Percentiles rank a stretch among this genome's conserved stretches.
Conservation (phyloP, 441 rosid species). For the Capsella rubella region DNA sequence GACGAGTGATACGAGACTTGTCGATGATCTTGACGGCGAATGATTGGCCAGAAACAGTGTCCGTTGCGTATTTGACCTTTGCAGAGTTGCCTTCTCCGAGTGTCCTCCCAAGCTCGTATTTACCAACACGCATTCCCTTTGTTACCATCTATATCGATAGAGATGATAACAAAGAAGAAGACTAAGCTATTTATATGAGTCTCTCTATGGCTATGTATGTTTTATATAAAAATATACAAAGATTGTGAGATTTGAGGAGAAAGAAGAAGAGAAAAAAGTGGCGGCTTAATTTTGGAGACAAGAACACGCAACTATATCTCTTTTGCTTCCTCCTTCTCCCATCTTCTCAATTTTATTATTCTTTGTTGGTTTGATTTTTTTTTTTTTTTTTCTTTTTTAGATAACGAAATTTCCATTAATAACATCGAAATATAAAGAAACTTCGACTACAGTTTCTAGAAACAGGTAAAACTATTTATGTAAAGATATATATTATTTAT, state of each 20-base stretch:
- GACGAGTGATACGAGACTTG: slow-evolving; percentile 66
- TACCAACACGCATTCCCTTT: slow-evolving; percentile 80
- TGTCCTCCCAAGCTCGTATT: slow-evolving; percentile 87
- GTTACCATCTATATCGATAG: slow-evolving; percentile 22
- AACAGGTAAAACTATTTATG: background rate
- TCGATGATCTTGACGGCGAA: slow-evolving; percentile 92
- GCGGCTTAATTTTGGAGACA: slow-evolving; percentile 22
- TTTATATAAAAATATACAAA: background rate
- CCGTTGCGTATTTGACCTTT: slow-evolving; percentile 74
- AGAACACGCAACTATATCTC: slow-evolving; percentile 34
- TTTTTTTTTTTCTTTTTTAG: background rate
- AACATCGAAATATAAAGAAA: background rate
- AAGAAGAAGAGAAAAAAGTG: slow-evolving; percentile 18
- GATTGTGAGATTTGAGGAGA: slow-evolving; percentile 8
- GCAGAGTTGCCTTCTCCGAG: slow-evolving; percentile 97
- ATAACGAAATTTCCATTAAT: background rate
- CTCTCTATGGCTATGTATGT: background rate
- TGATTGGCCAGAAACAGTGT: slow-evolving; percentile 62
- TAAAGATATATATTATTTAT: background rate
- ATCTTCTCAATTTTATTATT: slow-evolving; percentile 18
- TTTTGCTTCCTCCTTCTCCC: slow-evolving; percentile 21
- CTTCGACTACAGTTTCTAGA: background rate
- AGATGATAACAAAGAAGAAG: background rate
- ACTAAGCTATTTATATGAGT: slow-evolving; percentile 12
- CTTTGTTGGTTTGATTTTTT: background rate